Evolutionary conservation across 2,329 filamentous ascomycete species (phyloP), one percentile per base, ranked within the genome.

Genomic region (Rachicladosporium sp.): DNA sequence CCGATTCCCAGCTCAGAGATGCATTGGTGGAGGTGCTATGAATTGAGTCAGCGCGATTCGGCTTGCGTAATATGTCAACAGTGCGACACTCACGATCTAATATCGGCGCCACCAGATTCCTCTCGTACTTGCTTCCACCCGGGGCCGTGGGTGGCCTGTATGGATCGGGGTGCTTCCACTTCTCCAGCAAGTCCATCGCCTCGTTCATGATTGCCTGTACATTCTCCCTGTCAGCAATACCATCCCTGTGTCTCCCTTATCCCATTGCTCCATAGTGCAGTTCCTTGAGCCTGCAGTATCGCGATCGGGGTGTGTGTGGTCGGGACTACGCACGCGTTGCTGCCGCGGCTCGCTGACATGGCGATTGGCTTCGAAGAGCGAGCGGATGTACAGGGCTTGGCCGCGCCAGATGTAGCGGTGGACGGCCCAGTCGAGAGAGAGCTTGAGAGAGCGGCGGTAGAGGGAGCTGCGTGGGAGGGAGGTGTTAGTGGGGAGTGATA

Each of bases 91-190:
- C 68, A 95, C 89, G 79, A 47, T 86, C 81, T 43, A 93, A 69
- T 50, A 80, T 78, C 29, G 80, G 87, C 42, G 76, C 74, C 29
- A 86, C 84, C 40, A 96, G 62, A 64, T 98, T 98, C 61, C 91
- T 76, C 67, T 96, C 91, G 64, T 82, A 96, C 73, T 96, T 96
- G 48, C 86, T 94, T 50, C 89, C 91, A 73, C 91, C 91, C 8
- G 91, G 91, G 30, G 91, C 89, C 33, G 86, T 93, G 10, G 91
- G 91, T 49, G 80, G 76, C 51, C 76, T 71, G 61, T 94, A 96
- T 29, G 91, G 88, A 61, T 98, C 91, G 3, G 91, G 91, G 59
- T 98, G 91, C 68, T 96, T 96, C 89, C 89, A 98, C 63, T 80
- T 83, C 56, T 91, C 78, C 46, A 98, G 68, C 43, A 95, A 61